Evolutionary conservation across 352 stramenopile species (phyloP).

Genomic region (Phytophthora litchii): DNA sequence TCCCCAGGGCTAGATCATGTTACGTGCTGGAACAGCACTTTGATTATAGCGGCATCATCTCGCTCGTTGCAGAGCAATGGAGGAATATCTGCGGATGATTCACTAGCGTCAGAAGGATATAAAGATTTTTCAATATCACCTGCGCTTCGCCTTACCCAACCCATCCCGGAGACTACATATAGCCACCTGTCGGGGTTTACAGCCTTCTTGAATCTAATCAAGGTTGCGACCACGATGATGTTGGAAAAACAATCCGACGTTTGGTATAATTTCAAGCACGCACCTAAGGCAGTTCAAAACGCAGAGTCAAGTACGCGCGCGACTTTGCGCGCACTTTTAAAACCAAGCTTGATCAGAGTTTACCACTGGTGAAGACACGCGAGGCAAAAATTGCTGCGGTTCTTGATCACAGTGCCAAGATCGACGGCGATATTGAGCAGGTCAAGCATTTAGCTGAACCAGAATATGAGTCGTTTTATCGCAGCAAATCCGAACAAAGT

Average conservation of each 20-base stretch:
- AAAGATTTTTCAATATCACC: slow-evolving; percentile 8
- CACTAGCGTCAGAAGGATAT: slow-evolving; percentile 13
- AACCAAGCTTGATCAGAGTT: slow-evolving; percentile 12
- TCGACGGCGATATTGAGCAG: slow-evolving; percentile 7
- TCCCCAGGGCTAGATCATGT: slow-evolving; percentile 1
- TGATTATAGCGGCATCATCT: not conserved
- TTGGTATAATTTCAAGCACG: slow-evolving; percentile 3
- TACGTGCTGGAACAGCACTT: not conserved
- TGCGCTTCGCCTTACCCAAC: not conserved
- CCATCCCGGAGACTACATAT: not conserved
- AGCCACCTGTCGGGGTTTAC: no score
- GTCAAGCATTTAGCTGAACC: not conserved
- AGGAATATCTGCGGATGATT: slow-evolving; percentile 1
- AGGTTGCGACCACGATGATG: slow-evolving; percentile 18
- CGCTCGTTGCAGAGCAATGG: not conserved
- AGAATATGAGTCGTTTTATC: slow-evolving; percentile 8
- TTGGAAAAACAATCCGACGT: slow-evolving; percentile 16
- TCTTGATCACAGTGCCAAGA: slow-evolving; percentile 1
- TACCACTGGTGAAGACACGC: not conserved
- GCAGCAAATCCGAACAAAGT: not conserved
- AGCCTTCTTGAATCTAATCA: slow-evolving; percentile 14
- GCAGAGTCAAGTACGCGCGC: not conserved
- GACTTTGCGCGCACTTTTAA: slow-evolving; percentile 14
- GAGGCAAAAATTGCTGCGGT: slow-evolving; percentile 18
- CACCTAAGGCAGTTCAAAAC: not conserved